Evolutionary conservation across 352 stramenopile species (phyloP), one percentile per base, ranked within the genome.

Genomic region (Pythium dissimile): DNA sequence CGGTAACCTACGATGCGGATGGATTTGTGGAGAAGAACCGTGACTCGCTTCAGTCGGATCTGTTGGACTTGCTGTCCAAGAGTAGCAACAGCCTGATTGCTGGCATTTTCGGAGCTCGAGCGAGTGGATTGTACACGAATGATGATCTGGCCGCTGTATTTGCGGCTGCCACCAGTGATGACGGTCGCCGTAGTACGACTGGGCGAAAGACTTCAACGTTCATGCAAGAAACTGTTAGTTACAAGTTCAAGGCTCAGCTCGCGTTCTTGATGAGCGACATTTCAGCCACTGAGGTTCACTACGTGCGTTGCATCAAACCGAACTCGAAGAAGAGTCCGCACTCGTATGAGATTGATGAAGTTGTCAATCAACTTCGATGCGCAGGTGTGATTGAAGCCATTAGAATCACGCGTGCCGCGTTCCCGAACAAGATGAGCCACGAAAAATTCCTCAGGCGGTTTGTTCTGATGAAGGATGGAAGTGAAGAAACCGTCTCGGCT

Each of bases 341-440:
- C 28, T 65, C 73, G 18, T 96, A 92, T 61, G 94, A 99, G 43
- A 87, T 93, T 38, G 68, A 83, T 52, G 62, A 72, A 0, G 89
- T 97, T 27, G 76, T 95, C 27, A 91, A 86, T 49, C 89, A 97
- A 54, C 71, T 97, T 42, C 83, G 89, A 5, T 96, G 84, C 54
- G 89, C 87, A 3, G 89, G 89, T 56, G 87, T 97, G 21, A 84
- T 97, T 30, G 87, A 97, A 69, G 89, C 89, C 1, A 96, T 97
- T 44, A 85, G 89, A 21, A 96, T 97, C 53, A 94, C 84, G 41
- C 80, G 89, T 20, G 80, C 86, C 1, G 84, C 89, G 1, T 97
- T 96, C 60, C 89, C 89, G 3, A 97, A 97, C 79, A 98, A 98
- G 47, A 86, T 99, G 64, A 75, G 75, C 24, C 96, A 99, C 69